phyloP scores from a whole-genome alignment of 2,329 filamentous ascomycete genomes.

The Fusarium cicatricum region DNA sequence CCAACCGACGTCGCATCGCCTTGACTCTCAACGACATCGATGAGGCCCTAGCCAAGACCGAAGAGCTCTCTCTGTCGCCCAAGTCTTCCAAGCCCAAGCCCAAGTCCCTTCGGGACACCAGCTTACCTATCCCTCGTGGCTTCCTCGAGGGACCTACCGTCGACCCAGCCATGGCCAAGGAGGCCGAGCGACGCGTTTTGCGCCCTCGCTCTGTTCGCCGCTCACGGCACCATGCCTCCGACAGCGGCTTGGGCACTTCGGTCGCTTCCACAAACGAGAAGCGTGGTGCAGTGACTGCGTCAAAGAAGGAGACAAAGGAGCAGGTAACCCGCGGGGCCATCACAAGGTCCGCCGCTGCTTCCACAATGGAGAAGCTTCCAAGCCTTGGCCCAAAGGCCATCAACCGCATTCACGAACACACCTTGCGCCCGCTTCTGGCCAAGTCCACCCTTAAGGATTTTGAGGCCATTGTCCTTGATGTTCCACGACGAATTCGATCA shows the following conservation, averaged over 20 bases:
- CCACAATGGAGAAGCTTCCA: slow-evolving; percentile 59
- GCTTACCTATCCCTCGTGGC: slow-evolving; percentile 66
- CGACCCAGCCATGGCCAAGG: slow-evolving; percentile 56
- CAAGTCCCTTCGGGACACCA: slow-evolving; percentile 60
- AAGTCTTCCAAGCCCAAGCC: slow-evolving; percentile 40
- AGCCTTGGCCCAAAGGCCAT: slow-evolving; percentile 74
- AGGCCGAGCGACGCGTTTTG: slow-evolving; percentile 58
- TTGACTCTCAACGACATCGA: slow-evolving; percentile 73
- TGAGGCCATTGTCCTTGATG: slow-evolving; percentile 78
- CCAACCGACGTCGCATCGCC: slow-evolving; percentile 73
- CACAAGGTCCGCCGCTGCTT: slow-evolving; percentile 65
- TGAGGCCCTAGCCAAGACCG: slow-evolving; percentile 61
- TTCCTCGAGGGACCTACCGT: slow-evolving; percentile 66
- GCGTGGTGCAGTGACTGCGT: slow-evolving; percentile 51
- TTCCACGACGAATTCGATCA: slow-evolving; percentile 79
- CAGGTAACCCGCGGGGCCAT: slow-evolving; percentile 60
- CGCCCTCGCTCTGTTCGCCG: slow-evolving; percentile 64
- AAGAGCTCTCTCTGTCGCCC: slow-evolving; percentile 51
- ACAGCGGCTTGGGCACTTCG: slow-evolving; percentile 89
- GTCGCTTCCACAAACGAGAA: slow-evolving; percentile 69
- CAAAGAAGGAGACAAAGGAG: slow-evolving; percentile 50
- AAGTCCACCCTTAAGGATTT: slow-evolving; percentile 81
- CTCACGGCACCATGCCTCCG: slow-evolving; percentile 75
- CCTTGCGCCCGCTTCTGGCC: slow-evolving; percentile 78
- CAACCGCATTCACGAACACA: slow-evolving; percentile 81